Percentiles rank a stretch among this genome's conserved stretches.
These are phyloP conservation scores for Vigna nakashimae DNA, from an alignment of 306 rosid species.

Conservation along the genomic window DNA sequence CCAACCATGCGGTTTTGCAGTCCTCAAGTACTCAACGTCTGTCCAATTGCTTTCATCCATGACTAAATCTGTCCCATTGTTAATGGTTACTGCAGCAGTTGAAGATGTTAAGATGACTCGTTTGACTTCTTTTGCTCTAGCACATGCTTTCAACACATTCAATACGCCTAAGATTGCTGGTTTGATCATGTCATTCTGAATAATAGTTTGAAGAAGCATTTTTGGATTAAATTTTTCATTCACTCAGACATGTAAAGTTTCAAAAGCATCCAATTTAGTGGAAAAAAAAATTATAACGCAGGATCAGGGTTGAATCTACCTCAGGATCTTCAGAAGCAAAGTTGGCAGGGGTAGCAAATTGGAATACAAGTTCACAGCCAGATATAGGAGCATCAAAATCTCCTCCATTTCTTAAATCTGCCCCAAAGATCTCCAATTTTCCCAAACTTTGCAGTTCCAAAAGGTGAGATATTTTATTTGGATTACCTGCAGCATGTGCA, in stretches of 20 bases:
- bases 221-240: not conserved
- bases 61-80: constrained; percentile 57
- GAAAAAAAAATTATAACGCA: not conserved
- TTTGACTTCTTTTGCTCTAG: constrained; percentile 60
- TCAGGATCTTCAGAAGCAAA: constrained; percentile 75
- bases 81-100: constrained; percentile 65
- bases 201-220: not conserved
- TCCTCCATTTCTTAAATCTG: constrained; percentile 63
- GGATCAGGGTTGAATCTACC: constrained; percentile 44
- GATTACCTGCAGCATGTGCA: constrained; percentile 48
- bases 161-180: constrained; percentile 66
- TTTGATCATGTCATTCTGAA: constrained; percentile 77
- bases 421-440: constrained; percentile 54
- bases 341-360: constrained; percentile 68
- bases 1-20: constrained; percentile 69
- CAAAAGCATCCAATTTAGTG: not conserved
- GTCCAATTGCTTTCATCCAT: constrained; percentile 65
- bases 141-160: constrained; percentile 67
- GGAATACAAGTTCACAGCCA: constrained; percentile 72
- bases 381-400: constrained; percentile 65
- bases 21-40: constrained; percentile 62
- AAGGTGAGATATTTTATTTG: constrained; percentile 63
- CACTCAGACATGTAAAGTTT: not conserved
- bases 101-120: constrained; percentile 78
- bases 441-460: constrained; percentile 56